These are phyloP conservation scores for Trebouxia sp. DNA, from an alignment of 139 green algal genomes.

Conservation along the genomic window DNA sequence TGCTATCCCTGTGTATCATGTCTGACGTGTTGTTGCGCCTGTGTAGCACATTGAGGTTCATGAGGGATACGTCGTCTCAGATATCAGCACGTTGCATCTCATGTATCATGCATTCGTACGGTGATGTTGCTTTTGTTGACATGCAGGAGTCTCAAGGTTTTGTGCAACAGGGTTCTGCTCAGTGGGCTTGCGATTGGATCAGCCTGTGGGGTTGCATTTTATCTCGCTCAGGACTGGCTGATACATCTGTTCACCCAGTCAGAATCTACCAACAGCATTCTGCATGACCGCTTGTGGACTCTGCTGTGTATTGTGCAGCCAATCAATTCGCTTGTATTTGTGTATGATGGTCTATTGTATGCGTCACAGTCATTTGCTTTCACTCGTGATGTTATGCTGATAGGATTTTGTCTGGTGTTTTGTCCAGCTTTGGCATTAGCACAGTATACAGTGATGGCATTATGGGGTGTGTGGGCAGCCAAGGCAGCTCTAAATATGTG, in stretches of 20 bases:
- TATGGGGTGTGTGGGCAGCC: conserved; percentile 55
- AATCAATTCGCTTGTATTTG: conserved; percentile 67
- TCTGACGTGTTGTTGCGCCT: too few species aligned
- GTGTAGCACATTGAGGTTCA: background rate
- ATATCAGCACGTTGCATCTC: background rate
- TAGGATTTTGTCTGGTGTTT: conserved; percentile 60
- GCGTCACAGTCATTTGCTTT: conserved; percentile 62
- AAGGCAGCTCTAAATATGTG: conserved; percentile 62
- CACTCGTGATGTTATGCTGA: conserved; percentile 49
- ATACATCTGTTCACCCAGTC: conserved; percentile 51
- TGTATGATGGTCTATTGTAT: conserved; percentile 69
- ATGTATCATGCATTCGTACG: background rate
- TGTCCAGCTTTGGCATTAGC: conserved; percentile 41
- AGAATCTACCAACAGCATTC: conserved; percentile 23
- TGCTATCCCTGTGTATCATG: too few species aligned
- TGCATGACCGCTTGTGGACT: conserved; percentile 45
- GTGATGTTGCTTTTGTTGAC: background rate
- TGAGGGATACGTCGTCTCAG: background rate
- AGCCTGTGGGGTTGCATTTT: conserved; percentile 34
- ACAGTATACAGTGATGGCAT: conserved; percentile 28
- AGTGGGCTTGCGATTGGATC: conserved; percentile 42
- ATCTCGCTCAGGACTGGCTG: conserved; percentile 19
- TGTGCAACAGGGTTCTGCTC: conserved; percentile 51
- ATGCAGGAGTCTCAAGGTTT: conserved; percentile 37
- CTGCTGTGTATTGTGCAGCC: conserved; percentile 56